Conservation (phyloP, 148 eudicot species). For the Persicaria tinctoria region DNA sequence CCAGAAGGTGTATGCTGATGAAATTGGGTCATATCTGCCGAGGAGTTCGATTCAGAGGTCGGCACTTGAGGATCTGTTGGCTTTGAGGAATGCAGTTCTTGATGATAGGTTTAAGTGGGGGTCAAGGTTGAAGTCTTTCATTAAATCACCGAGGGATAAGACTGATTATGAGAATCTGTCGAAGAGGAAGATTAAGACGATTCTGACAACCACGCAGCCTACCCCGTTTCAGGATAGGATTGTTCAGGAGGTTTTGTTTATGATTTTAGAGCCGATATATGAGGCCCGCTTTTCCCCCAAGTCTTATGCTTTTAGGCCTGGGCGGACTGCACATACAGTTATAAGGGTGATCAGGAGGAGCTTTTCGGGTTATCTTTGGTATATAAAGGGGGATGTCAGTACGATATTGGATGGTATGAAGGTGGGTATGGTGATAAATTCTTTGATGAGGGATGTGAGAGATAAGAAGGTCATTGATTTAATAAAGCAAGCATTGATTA, state of each 20-base stretch:
- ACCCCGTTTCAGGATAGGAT: constrained; percentile 75
- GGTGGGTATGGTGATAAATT: constrained; percentile 72
- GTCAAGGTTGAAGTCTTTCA: constrained; percentile 67
- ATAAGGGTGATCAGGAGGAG: constrained; percentile 75
- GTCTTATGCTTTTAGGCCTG: constrained; percentile 93
- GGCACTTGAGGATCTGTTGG: constrained; percentile 68
- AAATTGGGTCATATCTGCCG: constrained; percentile 72
- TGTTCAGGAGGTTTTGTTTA: constrained; percentile 87
- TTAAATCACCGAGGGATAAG: constrained; percentile 81
- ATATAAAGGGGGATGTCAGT: constrained; percentile 85
- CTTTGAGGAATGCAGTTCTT: constrained; percentile 76
- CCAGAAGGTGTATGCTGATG: constrained; percentile 91
- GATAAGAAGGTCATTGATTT: constrained; percentile 90
- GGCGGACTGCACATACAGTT: constrained; percentile 77
- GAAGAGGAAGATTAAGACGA: constrained; percentile 74
- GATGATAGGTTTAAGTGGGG: constrained; percentile 88
- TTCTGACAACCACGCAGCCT: constrained; percentile 75
- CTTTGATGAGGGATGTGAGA: constrained; percentile 82
- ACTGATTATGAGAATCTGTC: constrained; percentile 70
- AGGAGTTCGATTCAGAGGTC: constrained; percentile 56
- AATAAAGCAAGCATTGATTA: constrained; percentile 64
- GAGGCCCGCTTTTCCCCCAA: constrained; percentile 79
- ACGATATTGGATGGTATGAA: constrained; percentile 87
- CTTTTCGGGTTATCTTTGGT: constrained; percentile 95
- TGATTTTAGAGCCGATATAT: constrained; percentile 85